Evolutionary conservation across 2,329 filamentous ascomycete genomes (phyloP).

Genomic region (Penicillium sp.): DNA sequence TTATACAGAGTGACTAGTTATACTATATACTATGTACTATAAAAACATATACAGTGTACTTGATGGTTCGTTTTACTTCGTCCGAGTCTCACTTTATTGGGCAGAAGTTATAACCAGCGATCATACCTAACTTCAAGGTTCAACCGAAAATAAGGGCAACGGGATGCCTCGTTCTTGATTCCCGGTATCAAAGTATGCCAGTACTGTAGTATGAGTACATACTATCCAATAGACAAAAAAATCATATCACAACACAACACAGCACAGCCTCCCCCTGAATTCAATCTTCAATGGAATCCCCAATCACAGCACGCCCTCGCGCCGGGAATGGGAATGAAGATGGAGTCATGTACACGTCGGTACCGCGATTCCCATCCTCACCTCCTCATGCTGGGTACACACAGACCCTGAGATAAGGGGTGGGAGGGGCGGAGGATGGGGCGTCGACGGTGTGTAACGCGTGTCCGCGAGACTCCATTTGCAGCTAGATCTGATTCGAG

Average conservation of each 20-base stretch:
- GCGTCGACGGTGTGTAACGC: slow-evolving; percentile 9
- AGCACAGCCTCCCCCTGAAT: slow-evolving; percentile 34
- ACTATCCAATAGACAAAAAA: not conserved
- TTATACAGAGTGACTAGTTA: no score
- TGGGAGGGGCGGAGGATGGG: slow-evolving; percentile 1
- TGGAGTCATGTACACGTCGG: slow-evolving; percentile 9
- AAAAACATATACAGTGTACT: no score
- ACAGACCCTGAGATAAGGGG: slow-evolving; percentile 26
- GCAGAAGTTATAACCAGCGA: no score
- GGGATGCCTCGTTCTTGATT: slow-evolving; percentile 5
- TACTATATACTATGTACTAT: no score
- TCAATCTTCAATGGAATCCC: slow-evolving; percentile 8
- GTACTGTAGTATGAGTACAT: no score
- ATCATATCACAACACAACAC: not conserved
- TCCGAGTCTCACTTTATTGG: no score
- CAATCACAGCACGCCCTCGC: slow-evolving; percentile 6
- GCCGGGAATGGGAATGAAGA: slow-evolving; percentile 25
- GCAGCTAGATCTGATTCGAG: slow-evolving; percentile 6
- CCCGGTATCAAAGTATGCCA: slow-evolving; percentile 14
- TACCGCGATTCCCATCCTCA: slow-evolving; percentile 1
- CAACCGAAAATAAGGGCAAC: slow-evolving; percentile 3
- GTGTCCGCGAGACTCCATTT: slow-evolving; percentile 1
- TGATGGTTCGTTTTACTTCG: no score
- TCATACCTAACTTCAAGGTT: no score
- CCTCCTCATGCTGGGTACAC: slow-evolving; percentile 4